These are phyloP conservation scores for Fusarium cyanostomum DNA, from an alignment of 2,329 filamentous ascomycete species.

Conservation along the genomic window DNA sequence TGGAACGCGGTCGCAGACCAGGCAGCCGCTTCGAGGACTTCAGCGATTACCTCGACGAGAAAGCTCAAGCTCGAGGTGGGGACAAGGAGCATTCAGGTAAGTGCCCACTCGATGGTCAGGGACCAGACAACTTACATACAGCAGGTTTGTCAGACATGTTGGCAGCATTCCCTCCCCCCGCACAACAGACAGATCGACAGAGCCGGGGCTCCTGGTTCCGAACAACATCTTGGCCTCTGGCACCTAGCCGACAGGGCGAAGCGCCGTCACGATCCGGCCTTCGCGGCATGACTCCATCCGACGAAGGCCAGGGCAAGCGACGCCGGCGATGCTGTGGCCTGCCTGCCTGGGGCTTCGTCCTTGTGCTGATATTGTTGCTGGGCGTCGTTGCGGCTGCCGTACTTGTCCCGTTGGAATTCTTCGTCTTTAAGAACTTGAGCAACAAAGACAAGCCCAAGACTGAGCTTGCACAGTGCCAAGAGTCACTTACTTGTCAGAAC, in stretches of 20 bases:
- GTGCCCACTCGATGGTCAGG: slow-evolving; percentile 32
- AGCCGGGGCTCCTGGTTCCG: slow-evolving; percentile 59
- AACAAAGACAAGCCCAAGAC: slow-evolving; percentile 50
- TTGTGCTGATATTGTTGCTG: slow-evolving; percentile 71
- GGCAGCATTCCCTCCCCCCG: slow-evolving; percentile 71
- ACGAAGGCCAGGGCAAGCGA: slow-evolving; percentile 45
- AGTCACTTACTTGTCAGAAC: slow-evolving; percentile 75
- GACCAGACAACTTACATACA: slow-evolving; percentile 56
- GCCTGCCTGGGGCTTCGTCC: slow-evolving; percentile 79
- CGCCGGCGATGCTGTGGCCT: slow-evolving; percentile 83
- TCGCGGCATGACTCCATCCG: slow-evolving; percentile 33
- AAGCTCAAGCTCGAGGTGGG: slow-evolving; percentile 49
- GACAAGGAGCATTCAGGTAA: slow-evolving; percentile 54
- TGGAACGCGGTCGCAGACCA: slow-evolving; percentile 80
- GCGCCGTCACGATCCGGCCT: slow-evolving; percentile 35
- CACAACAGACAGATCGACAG: slow-evolving; percentile 55
- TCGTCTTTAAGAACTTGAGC: slow-evolving; percentile 65
- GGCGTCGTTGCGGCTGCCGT: slow-evolving; percentile 82
- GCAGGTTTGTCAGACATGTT: slow-evolving; percentile 72
- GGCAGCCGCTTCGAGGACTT: slow-evolving; percentile 67
- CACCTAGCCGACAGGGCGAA: slow-evolving; percentile 40
- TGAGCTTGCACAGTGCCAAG: slow-evolving; percentile 64
- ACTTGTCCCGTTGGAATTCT: slow-evolving; percentile 76
- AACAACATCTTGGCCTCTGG: slow-evolving; percentile 60
- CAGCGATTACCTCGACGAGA: slow-evolving; percentile 59